Conservation (phyloP, 495 filamentous ascomycete genomes). For the Alectoria sarmentosa region DNA sequence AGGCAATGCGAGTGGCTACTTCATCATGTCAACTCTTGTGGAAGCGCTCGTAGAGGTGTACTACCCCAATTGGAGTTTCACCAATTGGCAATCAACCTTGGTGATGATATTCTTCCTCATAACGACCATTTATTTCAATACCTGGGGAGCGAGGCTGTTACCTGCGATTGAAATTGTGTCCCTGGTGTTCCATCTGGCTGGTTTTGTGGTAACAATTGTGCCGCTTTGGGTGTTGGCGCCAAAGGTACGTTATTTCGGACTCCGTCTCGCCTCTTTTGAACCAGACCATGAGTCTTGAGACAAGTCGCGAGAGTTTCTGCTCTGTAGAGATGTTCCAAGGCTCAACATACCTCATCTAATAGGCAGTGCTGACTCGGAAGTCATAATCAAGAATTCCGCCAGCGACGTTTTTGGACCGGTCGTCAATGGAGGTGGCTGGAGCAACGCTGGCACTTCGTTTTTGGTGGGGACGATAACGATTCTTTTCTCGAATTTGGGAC, state of each 20-base stretch:
- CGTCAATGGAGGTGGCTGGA: not conserved
- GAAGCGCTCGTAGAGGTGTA: not conserved
- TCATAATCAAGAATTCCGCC: not conserved
- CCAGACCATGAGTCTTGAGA: no score
- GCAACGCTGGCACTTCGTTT: not conserved
- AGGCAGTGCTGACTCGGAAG: no score
- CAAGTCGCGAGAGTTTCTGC: no score
- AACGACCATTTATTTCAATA: slow-evolving; percentile 2
- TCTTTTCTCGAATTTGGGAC: slow-evolving; percentile 5
- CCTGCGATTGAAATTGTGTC: not conserved
- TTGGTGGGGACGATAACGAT: slow-evolving; percentile 1
- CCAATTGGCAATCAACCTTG: slow-evolving; percentile 1
- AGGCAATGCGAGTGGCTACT: slow-evolving; percentile 1
- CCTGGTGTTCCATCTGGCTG: not conserved
- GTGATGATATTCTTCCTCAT: slow-evolving; percentile 4
- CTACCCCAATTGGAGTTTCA: not conserved
- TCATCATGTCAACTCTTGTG: not conserved
- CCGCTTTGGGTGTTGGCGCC: slow-evolving; percentile 1
- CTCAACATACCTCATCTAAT: no score
- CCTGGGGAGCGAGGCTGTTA: not conserved
- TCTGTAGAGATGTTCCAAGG: no score
- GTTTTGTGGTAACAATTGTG: not conserved
- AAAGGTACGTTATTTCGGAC: no score
- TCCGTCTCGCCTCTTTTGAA: no score
- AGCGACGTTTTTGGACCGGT: not conserved